Evolutionary conservation across 768 basidiomycete species (phyloP).

Genomic region (Boletus subcaerulescens): DNA sequence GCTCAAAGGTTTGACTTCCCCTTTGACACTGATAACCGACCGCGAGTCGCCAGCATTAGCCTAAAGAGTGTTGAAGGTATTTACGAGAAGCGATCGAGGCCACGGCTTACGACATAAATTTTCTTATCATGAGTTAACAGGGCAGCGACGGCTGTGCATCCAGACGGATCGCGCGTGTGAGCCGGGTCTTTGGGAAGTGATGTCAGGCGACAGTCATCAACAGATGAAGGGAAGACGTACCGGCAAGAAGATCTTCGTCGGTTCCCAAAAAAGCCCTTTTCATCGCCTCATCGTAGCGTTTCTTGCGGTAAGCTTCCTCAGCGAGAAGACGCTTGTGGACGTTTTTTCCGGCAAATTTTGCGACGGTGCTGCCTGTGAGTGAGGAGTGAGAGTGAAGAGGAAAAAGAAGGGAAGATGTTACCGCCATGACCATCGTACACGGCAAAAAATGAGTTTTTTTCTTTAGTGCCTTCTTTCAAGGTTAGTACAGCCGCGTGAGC

Average conservation of each 20-base stretch:
- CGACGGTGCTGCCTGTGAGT: constrained; percentile 70
- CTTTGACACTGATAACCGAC: constrained; percentile 80
- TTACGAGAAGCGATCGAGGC: neutral
- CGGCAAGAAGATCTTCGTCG: constrained; percentile 88
- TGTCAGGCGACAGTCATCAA: constrained; percentile 1
- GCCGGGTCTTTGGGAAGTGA: constrained; percentile 59
- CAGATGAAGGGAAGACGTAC: constrained; percentile 41
- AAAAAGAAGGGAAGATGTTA: constrained; percentile 32
- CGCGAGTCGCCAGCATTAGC: constrained; percentile 98
- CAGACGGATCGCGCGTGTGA: constrained; percentile 89
- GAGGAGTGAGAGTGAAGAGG: neutral
- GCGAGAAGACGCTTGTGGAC: constrained; percentile 72
- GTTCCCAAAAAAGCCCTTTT: constrained; percentile 90
- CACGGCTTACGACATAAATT: constrained; percentile 69
- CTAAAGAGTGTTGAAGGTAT: constrained; percentile 39
- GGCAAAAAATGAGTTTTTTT: constrained; percentile 81
- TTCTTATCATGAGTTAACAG: constrained; percentile 74
- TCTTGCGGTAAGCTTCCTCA: constrained; percentile 70
- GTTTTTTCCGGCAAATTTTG: constrained; percentile 80
- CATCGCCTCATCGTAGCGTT: constrained; percentile 71
- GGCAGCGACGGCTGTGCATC: constrained; percentile 92
- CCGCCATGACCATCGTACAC: constrained; percentile 99
- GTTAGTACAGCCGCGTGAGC: constrained; percentile 77
- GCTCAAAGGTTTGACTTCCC: constrained; percentile 84
- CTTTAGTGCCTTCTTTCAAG: constrained; percentile 50